Conservation (phyloP, 208 protist genomes). For the Vickermania spadyakhi region DNA sequence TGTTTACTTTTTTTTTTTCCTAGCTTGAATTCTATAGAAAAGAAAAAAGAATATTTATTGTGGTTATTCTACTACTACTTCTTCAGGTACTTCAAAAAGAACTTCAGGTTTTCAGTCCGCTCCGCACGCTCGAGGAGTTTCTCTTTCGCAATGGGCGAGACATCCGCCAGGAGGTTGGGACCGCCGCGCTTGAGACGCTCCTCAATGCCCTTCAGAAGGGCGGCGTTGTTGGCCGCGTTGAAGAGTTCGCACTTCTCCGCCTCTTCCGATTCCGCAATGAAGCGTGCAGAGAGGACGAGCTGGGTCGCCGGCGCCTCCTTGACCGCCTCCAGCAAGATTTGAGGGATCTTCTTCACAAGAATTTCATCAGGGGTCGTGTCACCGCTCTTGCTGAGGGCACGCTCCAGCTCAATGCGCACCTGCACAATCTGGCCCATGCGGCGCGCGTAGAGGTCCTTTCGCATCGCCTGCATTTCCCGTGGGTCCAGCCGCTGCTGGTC, state of each 20-base stretch:
- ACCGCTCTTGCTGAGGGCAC: conserved; percentile 22
- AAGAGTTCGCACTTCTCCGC: conserved; percentile 20
- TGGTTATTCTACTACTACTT: neutral
- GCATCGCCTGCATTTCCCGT: conserved; percentile 9
- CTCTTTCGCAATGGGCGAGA: conserved; percentile 9
- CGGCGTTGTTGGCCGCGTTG: conserved; percentile 34
- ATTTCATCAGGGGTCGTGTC: conserved; percentile 20
- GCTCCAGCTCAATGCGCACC: conserved; percentile 37
- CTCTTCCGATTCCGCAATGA: conserved; percentile 13
- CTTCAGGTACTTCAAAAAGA: neutral
- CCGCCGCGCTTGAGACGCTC: conserved; percentile 19
- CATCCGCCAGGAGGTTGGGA: conserved; percentile 12
- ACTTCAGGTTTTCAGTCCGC: neutral
- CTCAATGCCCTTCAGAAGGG: conserved; percentile 20
- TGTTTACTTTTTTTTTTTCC: neutral
- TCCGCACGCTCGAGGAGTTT: neutral
- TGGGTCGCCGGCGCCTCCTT: conserved; percentile 14
- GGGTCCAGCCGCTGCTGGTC: conserved; percentile 8
- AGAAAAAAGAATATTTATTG: neutral
- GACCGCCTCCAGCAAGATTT: conserved; percentile 26
- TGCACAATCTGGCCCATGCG: conserved; percentile 21
- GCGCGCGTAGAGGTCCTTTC: conserved; percentile 22
- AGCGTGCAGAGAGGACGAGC: conserved; percentile 16
- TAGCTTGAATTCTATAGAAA: neutral
- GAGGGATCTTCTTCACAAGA: conserved; percentile 25